These are phyloP conservation scores for Pythium vanterpoolii DNA, from an alignment of 352 stramenopile species.

Conservation along the genomic window DNA sequence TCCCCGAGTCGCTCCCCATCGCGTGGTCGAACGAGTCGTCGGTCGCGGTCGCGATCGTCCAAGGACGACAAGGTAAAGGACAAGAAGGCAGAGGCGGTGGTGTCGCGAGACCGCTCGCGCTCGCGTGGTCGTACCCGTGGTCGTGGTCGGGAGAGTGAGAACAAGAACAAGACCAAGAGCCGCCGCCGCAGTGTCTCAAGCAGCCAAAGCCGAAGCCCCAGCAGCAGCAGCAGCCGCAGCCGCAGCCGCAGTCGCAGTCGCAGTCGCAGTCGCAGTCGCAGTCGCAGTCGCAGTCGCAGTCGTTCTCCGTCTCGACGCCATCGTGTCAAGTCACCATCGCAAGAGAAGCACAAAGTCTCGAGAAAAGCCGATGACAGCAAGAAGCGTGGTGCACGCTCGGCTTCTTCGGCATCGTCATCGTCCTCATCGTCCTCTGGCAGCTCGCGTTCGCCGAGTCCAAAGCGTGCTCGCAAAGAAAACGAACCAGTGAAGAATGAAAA, in stretches of 20 bases:
- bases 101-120: conserved; percentile 1
- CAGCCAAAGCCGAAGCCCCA: not conserved
- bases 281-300: not conserved
- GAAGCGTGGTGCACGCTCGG: conserved; percentile 15
- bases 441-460: conserved; percentile 15
- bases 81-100: not conserved
- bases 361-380: not conserved
- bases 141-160: not conserved
- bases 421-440: conserved; percentile 1
- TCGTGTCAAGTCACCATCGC: conserved; percentile 2
- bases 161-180: conserved; percentile 1
- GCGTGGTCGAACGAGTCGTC: not conserved
- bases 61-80: not conserved
- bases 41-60: conserved; percentile 3
- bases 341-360: not conserved
- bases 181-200: not conserved
- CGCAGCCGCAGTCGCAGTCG: conserved; percentile 2
- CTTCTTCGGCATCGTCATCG: conserved; percentile 6
- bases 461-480: not conserved
- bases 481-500: conserved; percentile 11
- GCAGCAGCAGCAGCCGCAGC: not conserved
- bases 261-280: not conserved
- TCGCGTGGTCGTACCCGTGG: not conserved
- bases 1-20: not conserved
- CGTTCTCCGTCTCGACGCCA: not conserved